Base-by-base conservation (phyloP, 2,329 filamentous ascomycete genomes). In the Aspergillus udagawae region DNA sequence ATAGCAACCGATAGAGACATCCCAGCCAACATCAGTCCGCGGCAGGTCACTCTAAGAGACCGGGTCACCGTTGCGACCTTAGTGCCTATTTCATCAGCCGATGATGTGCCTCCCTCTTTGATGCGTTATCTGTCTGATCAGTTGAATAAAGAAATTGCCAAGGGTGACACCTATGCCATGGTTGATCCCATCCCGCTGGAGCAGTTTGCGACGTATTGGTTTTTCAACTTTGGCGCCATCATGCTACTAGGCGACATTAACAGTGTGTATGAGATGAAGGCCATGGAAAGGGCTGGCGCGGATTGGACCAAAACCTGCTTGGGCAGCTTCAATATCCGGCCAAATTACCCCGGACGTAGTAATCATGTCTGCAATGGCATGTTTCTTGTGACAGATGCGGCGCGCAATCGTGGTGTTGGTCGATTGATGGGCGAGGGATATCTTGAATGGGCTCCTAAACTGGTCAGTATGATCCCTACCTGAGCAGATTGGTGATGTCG, bases 291-390 rank as follows among this genome's bases (percentile, higher is more conserved):
- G 67, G 80, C 65, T 75, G 86, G 75, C 74, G 81, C 73, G 63
- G 89, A 93, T 74, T 96, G 92, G 91, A 83, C 86, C 63, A 87
- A 86, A 68, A 82, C 89, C 67, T 96, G 91, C 67, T 79, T 96
- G 47, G 92, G 92, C 56, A 95, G 90, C 76, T 96, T 96, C 76
- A 95, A 94, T 76, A 90, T 96, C 80, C 92, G 94, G 77, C 91
- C 92, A 50, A 96, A 96, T 75, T 96, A 96, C 73, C 91, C 92
- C 0, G 92, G 92, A 50, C 84, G 92, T 57, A 94, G 90, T 76
- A 94, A 89, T 74, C 92, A 96, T 78, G 85, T 96, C 52, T 96
- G 91, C 79, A 85, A 89, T 83, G 76, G 85, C 57, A 88, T 87
- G 32, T 91, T 92, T 69, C 79, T 92, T 53, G 88, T 91, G 58